Percentiles rank a stretch among this genome's conserved stretches.
Conservation (phyloP, 495 filamentous ascomycete species). For the Penicillium salamii region DNA sequence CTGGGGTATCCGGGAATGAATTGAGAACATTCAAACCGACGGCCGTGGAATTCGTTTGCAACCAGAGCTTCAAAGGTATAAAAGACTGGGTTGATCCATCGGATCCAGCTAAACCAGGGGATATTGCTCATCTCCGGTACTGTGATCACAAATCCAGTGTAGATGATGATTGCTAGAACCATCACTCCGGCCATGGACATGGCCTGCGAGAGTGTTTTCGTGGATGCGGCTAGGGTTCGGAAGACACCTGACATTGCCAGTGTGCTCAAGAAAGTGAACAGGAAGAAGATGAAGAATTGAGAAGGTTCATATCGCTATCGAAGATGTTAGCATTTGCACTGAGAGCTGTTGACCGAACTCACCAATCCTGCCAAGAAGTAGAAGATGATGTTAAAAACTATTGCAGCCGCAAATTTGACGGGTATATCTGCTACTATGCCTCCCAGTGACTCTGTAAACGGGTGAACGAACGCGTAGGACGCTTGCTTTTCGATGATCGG, state of each 20-base stretch:
- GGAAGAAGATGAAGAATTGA: conserved; percentile 62
- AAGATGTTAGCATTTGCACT: conserved; percentile 12
- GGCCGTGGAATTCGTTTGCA: conserved; percentile 59
- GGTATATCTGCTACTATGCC: conserved; percentile 59
- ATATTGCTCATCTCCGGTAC: conserved; percentile 41
- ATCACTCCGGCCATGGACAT: conserved; percentile 49
- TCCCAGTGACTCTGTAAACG: conserved; percentile 57
- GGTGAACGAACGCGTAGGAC: conserved; percentile 64
- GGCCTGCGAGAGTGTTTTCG: conserved; percentile 47
- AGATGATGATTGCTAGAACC: conserved; percentile 44
- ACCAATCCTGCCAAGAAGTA: conserved; percentile 59
- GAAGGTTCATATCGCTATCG: conserved; percentile 39
- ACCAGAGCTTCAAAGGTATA: conserved; percentile 45
- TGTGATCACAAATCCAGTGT: conserved; percentile 48
- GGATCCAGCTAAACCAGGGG: conserved; percentile 51
- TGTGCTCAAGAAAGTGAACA: conserved; percentile 52
- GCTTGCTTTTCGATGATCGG: conserved; percentile 66
- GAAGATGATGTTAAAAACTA: conserved; percentile 53
- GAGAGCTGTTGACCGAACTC: conserved; percentile 4
- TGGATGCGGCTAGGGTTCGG: conserved; percentile 44
- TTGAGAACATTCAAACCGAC: conserved; percentile 45
- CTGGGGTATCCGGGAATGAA: conserved; percentile 51
- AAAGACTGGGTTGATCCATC: conserved; percentile 45
- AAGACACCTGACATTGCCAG: conserved; percentile 57
- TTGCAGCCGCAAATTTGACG: conserved; percentile 47